Conservation (phyloP, 805 yeast genomes). For the Lipomyces starkeyi region DNA sequence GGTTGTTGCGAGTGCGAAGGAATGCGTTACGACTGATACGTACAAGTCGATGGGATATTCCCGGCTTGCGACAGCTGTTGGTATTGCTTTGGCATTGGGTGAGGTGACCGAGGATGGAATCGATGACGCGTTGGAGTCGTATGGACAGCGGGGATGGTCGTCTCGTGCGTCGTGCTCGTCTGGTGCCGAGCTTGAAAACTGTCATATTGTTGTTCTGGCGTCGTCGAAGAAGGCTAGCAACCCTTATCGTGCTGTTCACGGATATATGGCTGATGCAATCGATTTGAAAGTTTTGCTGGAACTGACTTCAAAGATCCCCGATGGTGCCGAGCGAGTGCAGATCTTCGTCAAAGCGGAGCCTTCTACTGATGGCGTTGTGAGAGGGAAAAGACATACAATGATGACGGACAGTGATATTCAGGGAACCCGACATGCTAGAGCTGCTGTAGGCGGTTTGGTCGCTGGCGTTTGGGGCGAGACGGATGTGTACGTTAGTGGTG, state of each 20-base stretch:
- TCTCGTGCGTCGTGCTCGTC: constrained; percentile 38
- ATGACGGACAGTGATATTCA: constrained; percentile 38
- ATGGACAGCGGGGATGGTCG: constrained; percentile 36
- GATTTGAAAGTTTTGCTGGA: constrained; percentile 31
- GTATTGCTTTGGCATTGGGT: constrained; percentile 36
- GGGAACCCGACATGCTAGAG: constrained; percentile 39
- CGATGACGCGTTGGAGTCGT: constrained; percentile 29
- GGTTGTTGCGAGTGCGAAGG: constrained; percentile 35
- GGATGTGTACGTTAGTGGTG: constrained; percentile 36
- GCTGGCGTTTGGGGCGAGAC: constrained; percentile 38
- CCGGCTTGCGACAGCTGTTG: constrained; percentile 38
- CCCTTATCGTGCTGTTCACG: constrained; percentile 37
- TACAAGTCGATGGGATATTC: constrained; percentile 39
- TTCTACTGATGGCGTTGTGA: constrained; percentile 35
- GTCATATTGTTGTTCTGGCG: constrained; percentile 35
- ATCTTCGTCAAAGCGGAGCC: constrained; percentile 38
- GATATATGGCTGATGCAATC: constrained; percentile 38
- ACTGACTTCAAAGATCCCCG: constrained; percentile 28
- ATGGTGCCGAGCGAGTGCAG: constrained; percentile 33
- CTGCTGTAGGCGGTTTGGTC: constrained; percentile 37
- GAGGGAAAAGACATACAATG: constrained; percentile 37
- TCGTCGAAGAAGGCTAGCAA: constrained; percentile 32
- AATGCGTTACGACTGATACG: constrained; percentile 35
- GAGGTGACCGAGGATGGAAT: constrained; percentile 30
- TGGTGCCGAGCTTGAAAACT: constrained; percentile 37